Evolutionary conservation across 2,329 filamentous ascomycete genomes (phyloP).

Genomic region (Thermoascus crustaceus): DNA sequence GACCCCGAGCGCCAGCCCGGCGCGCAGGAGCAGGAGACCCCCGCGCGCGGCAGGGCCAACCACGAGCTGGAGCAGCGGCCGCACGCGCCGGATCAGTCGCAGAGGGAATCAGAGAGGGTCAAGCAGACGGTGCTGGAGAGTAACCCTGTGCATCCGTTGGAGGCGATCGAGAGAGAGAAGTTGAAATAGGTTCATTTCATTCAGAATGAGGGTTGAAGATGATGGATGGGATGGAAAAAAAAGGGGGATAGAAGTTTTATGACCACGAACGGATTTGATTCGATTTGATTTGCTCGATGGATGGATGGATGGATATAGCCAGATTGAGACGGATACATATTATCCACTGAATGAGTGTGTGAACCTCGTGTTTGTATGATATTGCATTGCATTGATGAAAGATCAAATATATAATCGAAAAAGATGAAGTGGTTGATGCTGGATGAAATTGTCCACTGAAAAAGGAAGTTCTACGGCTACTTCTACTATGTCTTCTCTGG

Average conservation of each 20-base stretch:
- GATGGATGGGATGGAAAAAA: conserved; percentile 17
- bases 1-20: conserved; percentile 60
- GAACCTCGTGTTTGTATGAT: no score
- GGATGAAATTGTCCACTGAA: no score
- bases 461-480: no score
- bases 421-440: no score
- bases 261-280: conserved; percentile 88
- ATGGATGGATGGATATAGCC: conserved; percentile 48
- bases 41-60: conserved; percentile 51
- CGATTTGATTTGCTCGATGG: conserved; percentile 81
- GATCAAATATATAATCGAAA: no score
- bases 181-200: conserved; percentile 8
- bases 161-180: conserved; percentile 31
- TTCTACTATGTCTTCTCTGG: no score
- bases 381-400: no score
- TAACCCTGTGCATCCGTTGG: conserved; percentile 36
- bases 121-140: conserved; percentile 24
- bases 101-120: conserved; percentile 19
- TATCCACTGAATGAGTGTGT: not conserved
- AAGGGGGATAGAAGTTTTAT: not conserved
- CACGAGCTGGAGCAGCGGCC: conserved; percentile 39
- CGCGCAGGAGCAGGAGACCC: conserved; percentile 53
- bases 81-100: conserved; percentile 27
- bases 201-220: conserved; percentile 6
- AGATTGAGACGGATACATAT: not conserved